Percentiles rank a stretch among this genome's conserved stretches.
Evolutionary conservation across 192 early-diverging fungal species (phyloP).

Genomic region (Coemansia sp.): DNA sequence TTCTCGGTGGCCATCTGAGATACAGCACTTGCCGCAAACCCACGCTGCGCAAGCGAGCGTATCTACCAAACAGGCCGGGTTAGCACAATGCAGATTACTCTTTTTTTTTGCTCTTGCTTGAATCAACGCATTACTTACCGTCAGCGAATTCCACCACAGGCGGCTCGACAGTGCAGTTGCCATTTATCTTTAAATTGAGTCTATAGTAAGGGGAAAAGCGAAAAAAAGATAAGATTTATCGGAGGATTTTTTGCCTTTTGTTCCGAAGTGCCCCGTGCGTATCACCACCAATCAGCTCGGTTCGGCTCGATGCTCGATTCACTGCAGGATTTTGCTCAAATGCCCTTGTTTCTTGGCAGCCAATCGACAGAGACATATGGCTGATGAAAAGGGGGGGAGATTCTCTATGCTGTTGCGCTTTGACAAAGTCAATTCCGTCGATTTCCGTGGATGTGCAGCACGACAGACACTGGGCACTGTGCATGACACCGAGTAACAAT

Average conservation of each 20-base stretch:
- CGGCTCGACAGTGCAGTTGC: slow-evolving; percentile 2
- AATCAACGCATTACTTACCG: slow-evolving; percentile 22
- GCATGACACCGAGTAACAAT: too few species aligned
- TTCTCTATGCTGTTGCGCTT: too few species aligned
- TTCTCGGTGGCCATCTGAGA: slow-evolving; percentile 48
- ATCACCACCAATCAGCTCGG: slow-evolving; percentile 2
- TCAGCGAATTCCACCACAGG: slow-evolving; percentile 10
- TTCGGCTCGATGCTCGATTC: not conserved
- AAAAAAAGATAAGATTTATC: slow-evolving; percentile 9
- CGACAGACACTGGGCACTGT: too few species aligned
- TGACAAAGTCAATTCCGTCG: too few species aligned
- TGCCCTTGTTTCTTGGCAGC: too few species aligned
- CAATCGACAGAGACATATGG: too few species aligned
- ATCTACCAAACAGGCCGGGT: slow-evolving; percentile 7
- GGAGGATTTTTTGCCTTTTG: slow-evolving; percentile 1
- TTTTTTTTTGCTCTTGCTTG: not conserved
- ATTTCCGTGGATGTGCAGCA: too few species aligned
- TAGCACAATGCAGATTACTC: not conserved
- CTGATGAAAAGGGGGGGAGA: too few species aligned
- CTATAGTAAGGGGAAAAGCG: not conserved
- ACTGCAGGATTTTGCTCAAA: too few species aligned
- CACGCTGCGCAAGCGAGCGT: slow-evolving; percentile 28
- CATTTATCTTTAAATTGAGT: slow-evolving; percentile 1
- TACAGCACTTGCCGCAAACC: slow-evolving; percentile 19
- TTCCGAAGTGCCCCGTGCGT: slow-evolving; percentile 9